Evolutionary conservation across 2,329 filamentous ascomycete species (phyloP).

Genomic region (Aspergillus pseudonomiae): DNA sequence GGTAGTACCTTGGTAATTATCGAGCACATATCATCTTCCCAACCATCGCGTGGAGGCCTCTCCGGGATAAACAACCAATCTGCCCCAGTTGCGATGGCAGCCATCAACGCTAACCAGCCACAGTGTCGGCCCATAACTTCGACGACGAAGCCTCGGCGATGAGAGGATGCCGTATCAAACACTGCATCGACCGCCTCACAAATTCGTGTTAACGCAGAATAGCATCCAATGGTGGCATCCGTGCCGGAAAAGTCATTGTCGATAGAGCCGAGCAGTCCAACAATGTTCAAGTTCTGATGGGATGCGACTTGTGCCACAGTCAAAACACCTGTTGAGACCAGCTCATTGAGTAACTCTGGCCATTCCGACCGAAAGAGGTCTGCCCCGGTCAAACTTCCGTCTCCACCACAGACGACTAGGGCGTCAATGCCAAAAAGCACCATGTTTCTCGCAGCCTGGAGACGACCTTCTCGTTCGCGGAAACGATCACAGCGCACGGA

Average conservation of each 20-base stretch:
- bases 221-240: conserved; percentile 95
- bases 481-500: conserved; percentile 93
- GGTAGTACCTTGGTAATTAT: conserved; percentile 69
- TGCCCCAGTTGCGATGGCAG: conserved; percentile 89
- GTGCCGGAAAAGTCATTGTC: conserved; percentile 98
- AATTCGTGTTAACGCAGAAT: conserved; percentile 88
- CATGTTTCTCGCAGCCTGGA: conserved; percentile 91
- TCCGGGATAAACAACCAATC: conserved; percentile 98
- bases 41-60: conserved; percentile 82
- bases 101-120: conserved; percentile 95
- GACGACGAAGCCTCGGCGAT: conserved; percentile 94
- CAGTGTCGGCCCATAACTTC: conserved; percentile 99
- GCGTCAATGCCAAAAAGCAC: conserved; percentile 91
- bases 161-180: conserved; percentile 91
- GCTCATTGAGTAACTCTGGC: conserved; percentile 83
- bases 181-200: conserved; percentile 94
- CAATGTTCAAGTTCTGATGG: conserved; percentile 89
- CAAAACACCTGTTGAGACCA: conserved; percentile 74
- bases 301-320: conserved; percentile 70
- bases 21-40: conserved; percentile 84
- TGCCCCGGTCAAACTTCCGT: conserved; percentile 92
- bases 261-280: conserved; percentile 93
- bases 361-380: conserved; percentile 92
- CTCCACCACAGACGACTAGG: conserved; percentile 93
- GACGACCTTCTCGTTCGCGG: conserved; percentile 81